Evolutionary conservation across 345 rosid species (phyloP).

Genomic region (Angophora floribunda): DNA sequence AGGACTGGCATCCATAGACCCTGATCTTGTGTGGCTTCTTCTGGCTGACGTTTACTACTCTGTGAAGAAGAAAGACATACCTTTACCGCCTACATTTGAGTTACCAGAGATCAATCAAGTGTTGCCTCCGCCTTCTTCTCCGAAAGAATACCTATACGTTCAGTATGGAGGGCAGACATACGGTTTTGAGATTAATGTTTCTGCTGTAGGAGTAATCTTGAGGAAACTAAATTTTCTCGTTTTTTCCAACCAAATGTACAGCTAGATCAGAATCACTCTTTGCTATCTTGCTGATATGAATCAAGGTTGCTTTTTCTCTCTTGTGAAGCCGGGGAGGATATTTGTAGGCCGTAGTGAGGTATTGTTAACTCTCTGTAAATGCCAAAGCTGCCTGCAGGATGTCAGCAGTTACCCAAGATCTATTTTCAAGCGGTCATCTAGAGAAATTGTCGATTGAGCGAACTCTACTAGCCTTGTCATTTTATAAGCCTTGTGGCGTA

Average conservation of each 20-base stretch:
- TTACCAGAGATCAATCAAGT: constrained; percentile 36
- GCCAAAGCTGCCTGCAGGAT: background rate
- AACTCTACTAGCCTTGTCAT: background rate
- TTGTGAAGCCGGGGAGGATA: background rate
- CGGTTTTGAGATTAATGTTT: constrained; percentile 60
- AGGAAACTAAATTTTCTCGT: constrained; percentile 35
- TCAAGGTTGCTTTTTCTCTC: background rate
- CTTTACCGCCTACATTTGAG: constrained; percentile 39
- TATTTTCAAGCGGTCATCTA: background rate
- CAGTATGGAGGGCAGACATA: constrained; percentile 71
- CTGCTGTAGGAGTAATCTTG: constrained; percentile 51
- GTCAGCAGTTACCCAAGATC: background rate
- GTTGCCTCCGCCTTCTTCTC: constrained; percentile 37
- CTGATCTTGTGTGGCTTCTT: constrained; percentile 91
- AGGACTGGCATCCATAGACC: constrained; percentile 71
- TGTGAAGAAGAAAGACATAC: constrained; percentile 39
- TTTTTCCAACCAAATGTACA: constrained; percentile 23
- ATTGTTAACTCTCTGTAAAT: background rate
- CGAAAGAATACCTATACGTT: constrained; percentile 44
- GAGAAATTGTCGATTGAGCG: background rate
- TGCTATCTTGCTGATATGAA: background rate
- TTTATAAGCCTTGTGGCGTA: background rate
- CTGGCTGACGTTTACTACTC: constrained; percentile 78
- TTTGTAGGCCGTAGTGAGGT: background rate
- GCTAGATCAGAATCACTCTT: background rate